phyloP scores from a whole-genome alignment of 768 basidiomycete species.

The Leccinum subgranulosum region DNA sequence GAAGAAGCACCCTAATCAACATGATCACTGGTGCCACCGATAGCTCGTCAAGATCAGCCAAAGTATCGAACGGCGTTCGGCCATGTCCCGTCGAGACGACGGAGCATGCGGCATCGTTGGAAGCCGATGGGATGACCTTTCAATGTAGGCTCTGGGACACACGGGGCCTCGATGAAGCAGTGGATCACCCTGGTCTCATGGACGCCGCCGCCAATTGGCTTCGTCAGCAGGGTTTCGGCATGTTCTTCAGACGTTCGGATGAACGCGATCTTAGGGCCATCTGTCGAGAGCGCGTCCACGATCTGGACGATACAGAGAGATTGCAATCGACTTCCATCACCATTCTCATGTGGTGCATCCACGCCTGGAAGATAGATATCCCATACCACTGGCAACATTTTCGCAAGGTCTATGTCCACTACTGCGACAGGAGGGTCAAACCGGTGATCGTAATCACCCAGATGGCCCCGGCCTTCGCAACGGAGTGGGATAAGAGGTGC shows the following conservation, averaged over 20 bases:
- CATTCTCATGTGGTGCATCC: conserved; percentile 29
- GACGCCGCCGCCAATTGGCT: conserved; percentile 17
- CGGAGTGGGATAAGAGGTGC: conserved; percentile 20
- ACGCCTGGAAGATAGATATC: conserved; percentile 28
- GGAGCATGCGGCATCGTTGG: conserved; percentile 7
- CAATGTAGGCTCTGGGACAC: conserved; percentile 24
- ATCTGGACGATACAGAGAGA: conserved; percentile 8
- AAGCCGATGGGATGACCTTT: conserved; percentile 1
- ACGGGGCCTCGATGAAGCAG: conserved; percentile 26
- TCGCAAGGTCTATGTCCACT: conserved; percentile 25
- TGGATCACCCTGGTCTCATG: conserved; percentile 22
- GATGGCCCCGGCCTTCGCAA: conserved; percentile 15
- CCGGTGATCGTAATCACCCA: conserved; percentile 26
- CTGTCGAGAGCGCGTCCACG: conserved; percentile 17
- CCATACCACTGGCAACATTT: conserved; percentile 26
- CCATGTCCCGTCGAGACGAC: conserved; percentile 25
- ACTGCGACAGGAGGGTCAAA: conserved; percentile 22
- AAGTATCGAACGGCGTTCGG: conserved; percentile 23
- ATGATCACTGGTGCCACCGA: conserved; percentile 21
- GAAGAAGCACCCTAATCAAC: conserved; percentile 27
- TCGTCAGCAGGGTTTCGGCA: conserved; percentile 19
- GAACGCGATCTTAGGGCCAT: conserved; percentile 23
- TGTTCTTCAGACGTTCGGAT: conserved; percentile 13
- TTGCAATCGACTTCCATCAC: conserved; percentile 5
- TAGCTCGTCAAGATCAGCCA: conserved; percentile 12